A percentile compares a stretch with the other conserved stretches of the same genome.
These are phyloP conservation scores for Sclerotinia trifoliorum DNA, from an alignment of 2,329 filamentous ascomycete species.

Conservation along the genomic window DNA sequence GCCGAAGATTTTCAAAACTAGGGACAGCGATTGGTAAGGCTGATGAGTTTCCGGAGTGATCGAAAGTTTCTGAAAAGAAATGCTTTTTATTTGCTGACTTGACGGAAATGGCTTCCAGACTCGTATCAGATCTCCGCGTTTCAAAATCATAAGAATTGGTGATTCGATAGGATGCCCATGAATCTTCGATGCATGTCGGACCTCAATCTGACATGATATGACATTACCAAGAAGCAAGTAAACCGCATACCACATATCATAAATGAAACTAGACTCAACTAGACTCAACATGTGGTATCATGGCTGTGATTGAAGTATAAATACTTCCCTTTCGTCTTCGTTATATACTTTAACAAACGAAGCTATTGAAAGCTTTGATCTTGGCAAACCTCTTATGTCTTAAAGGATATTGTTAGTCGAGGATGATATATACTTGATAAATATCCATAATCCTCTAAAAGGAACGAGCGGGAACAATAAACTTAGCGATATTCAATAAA, in stretches of 20 bases:
- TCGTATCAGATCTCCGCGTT: conserved; percentile 15
- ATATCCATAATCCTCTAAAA: too few relatives aligned
- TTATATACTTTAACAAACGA: neutral
- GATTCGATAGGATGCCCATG: conserved; percentile 1
- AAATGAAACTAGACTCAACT: too few relatives aligned
- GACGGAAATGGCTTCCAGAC: conserved; percentile 5
- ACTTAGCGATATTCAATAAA: too few relatives aligned
- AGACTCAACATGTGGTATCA: neutral
- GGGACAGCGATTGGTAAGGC: conserved; percentile 25
- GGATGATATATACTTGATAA: too few relatives aligned
- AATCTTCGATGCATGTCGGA: neutral
- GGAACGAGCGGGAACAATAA: too few relatives aligned
- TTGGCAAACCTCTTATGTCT: too few relatives aligned
- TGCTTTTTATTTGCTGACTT: neutral
- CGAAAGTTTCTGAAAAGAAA: neutral
- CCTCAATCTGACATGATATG: conserved; percentile 14
- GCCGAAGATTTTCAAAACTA: neutral
- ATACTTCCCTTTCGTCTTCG: neutral
- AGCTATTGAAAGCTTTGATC: neutral
- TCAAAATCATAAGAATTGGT: conserved; percentile 1
- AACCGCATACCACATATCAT: too few relatives aligned
- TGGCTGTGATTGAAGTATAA: neutral
- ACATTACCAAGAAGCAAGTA: too few relatives aligned
- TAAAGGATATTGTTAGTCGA: too few relatives aligned
- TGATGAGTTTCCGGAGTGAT: conserved; percentile 16